phyloP scores from a whole-genome alignment of 208 protist genomes.

The Trypanosoma rangeli region DNA sequence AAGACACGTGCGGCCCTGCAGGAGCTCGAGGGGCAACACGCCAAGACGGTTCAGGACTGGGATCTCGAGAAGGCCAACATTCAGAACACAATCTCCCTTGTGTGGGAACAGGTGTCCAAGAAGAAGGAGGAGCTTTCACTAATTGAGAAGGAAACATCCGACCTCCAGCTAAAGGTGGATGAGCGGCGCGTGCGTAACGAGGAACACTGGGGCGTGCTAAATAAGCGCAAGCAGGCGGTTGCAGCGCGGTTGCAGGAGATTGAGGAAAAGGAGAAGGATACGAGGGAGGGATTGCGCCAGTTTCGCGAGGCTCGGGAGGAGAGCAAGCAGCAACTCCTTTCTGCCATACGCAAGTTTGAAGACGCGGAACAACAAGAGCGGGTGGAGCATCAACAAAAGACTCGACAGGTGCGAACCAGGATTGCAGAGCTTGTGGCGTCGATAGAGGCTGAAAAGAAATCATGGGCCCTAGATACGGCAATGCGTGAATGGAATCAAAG shows the following conservation, averaged over 20 bases:
- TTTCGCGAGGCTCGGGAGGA: constrained; percentile 61
- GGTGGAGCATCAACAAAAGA: constrained; percentile 48
- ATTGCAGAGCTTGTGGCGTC: constrained; percentile 45
- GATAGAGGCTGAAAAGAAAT: constrained; percentile 69
- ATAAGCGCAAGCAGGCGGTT: constrained; percentile 50
- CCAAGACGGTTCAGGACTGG: constrained; percentile 66
- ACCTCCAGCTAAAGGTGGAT: constrained; percentile 68
- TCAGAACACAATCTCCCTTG: constrained; percentile 62
- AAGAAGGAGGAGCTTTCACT: constrained; percentile 67
- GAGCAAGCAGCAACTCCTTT: constrained; percentile 43
- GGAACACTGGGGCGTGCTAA: constrained; percentile 59
- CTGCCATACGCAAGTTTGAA: constrained; percentile 51
- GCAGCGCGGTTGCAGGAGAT: constrained; percentile 35
- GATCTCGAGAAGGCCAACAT: constrained; percentile 80
- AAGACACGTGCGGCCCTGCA: constrained; percentile 36
- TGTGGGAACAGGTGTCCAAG: constrained; percentile 53
- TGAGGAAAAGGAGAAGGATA: constrained; percentile 55
- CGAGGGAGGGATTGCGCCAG: constrained; percentile 37
- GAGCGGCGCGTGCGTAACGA: constrained; percentile 67
- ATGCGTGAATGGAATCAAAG: constrained; percentile 70
- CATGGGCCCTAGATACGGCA: constrained; percentile 73
- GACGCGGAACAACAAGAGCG: constrained; percentile 41
- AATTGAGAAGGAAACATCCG: constrained; percentile 58
- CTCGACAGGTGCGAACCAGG: constrained; percentile 41
- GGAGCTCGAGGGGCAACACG: constrained; percentile 50